A percentile compares a stretch with the other conserved stretches of the same genome.
phyloP scores from a whole-genome alignment of 2,329 filamentous ascomycete genomes.

The Penicillium sp. region DNA sequence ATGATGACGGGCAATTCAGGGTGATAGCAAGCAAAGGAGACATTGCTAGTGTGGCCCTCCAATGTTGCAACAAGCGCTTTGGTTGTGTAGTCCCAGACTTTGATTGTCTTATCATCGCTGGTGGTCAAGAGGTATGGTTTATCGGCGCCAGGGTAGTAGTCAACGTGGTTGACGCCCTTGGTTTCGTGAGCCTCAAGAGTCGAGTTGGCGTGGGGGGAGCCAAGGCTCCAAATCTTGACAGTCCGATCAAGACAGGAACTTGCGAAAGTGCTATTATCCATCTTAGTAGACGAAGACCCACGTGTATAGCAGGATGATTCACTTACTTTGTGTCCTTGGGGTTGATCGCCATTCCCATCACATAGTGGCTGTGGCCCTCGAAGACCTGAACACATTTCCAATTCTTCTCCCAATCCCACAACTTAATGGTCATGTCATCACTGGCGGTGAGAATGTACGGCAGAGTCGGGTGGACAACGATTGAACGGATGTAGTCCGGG shows the following conservation, averaged over 20 bases:
- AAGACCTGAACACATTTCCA: constrained; percentile 99
- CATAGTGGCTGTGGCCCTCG: constrained; percentile 94
- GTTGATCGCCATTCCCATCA: constrained; percentile 96
- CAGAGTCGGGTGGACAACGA: constrained; percentile 91
- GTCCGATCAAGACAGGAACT: constrained; percentile 95
- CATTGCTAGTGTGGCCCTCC: constrained; percentile 96
- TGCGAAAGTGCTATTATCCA: constrained; percentile 63
- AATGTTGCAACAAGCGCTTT: constrained; percentile 96
- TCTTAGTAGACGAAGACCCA: neutral
- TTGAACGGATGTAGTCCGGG: constrained; percentile 96
- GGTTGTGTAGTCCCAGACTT: constrained; percentile 98
- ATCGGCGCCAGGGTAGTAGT: constrained; percentile 72
- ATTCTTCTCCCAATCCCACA: constrained; percentile 98
- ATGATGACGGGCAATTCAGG: constrained; percentile 96
- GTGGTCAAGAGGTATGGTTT: constrained; percentile 90
- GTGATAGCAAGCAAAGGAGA: constrained; percentile 97
- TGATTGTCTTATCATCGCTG: constrained; percentile 93
- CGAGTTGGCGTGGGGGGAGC: constrained; percentile 91
- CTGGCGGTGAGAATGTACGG: constrained; percentile 94
- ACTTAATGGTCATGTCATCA: constrained; percentile 97
- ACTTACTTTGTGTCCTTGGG: constrained; percentile 81
- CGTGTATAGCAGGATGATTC: neutral
- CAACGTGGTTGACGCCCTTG: constrained; percentile 97
- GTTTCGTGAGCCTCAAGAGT: constrained; percentile 96
- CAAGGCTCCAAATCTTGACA: constrained; percentile 97